Conservation (phyloP, 2,329 filamentous ascomycete genomes). For the Colletotrichum scovillei region DNA sequence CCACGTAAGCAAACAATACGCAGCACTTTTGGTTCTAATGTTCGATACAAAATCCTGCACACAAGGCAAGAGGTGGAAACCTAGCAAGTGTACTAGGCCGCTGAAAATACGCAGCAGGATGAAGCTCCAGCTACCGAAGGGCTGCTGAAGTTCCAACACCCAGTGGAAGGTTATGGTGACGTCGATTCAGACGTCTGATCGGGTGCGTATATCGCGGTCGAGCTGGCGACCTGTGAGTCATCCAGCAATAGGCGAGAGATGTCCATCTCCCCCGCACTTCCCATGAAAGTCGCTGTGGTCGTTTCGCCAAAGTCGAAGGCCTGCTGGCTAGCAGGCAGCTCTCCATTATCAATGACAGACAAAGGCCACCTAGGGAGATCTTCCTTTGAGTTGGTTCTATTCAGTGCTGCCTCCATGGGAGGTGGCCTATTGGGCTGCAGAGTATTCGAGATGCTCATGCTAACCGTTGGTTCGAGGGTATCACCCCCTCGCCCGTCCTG, state of each 20-base stretch:
- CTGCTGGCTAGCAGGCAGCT: conserved; percentile 38
- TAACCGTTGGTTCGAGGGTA: conserved; percentile 63
- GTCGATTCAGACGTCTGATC: conserved; percentile 38
- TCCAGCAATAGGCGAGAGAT: conserved; percentile 71
- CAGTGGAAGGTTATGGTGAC: conserved; percentile 11
- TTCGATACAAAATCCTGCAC: not conserved
- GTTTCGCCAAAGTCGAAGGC: conserved; percentile 59
- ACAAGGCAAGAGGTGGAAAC: not conserved
- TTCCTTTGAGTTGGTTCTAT: conserved; percentile 56
- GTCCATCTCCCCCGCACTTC: conserved; percentile 67
- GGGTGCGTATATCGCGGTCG: conserved; percentile 39
- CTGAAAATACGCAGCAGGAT: not conserved
- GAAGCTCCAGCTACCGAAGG: not conserved
- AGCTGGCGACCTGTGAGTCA: conserved; percentile 51
- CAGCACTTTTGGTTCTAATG: conserved; percentile 23
- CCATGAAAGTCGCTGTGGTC: conserved; percentile 51
- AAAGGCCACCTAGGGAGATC: conserved; percentile 58
- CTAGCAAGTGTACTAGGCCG: not conserved
- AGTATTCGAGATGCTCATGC: conserved; percentile 60
- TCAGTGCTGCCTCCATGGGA: conserved; percentile 52
- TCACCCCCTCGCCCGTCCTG: conserved; percentile 54
- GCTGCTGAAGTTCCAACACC: not conserved
- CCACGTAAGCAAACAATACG: conserved; percentile 29
- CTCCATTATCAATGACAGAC: conserved; percentile 46
- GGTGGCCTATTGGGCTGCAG: conserved; percentile 52